A percentile compares a stretch with the other conserved stretches of the same genome.
phyloP scores from a whole-genome alignment of 306 rosid species.

The Cucumis hystrix region DNA sequence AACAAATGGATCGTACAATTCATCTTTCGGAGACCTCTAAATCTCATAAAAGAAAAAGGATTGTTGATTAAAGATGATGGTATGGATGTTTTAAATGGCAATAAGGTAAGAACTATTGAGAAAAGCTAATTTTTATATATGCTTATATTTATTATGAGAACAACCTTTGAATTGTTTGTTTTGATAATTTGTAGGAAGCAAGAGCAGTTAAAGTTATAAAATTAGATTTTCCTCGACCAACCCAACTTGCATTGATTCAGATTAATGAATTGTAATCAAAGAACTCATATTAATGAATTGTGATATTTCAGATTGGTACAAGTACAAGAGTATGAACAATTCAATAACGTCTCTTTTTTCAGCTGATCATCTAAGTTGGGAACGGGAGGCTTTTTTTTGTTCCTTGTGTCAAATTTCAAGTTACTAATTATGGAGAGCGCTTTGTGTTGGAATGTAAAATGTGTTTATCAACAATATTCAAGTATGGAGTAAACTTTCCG shows the following conservation, averaged over 20 bases:
- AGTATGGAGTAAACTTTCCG: not conserved
- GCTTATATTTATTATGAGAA: no score
- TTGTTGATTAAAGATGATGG: not conserved
- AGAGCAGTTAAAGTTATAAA: not conserved
- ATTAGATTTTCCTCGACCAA: no score
- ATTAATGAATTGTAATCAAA: no score
- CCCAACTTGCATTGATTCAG: no score
- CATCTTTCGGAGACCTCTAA: not conserved
- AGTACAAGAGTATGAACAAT: not conserved
- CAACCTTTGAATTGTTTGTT: no score
- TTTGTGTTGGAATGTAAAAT: no score
- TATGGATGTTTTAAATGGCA: not conserved
- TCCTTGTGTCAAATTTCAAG: not conserved
- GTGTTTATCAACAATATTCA: not conserved
- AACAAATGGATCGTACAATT: conserved; percentile 26
- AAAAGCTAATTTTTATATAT: no score
- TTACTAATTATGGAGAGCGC: no score
- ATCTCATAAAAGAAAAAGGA: not conserved
- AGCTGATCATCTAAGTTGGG: not conserved
- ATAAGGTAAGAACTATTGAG: not conserved
- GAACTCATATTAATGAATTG: not conserved
- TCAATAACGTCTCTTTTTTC: not conserved
- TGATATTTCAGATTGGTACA: not conserved
- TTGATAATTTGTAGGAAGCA: not conserved
- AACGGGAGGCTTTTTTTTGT: not conserved